A percentile compares a stretch with the other conserved stretches of the same genome.
These are phyloP conservation scores for Gryganskiella cystojenkinii DNA, from an alignment of 192 early-diverging fungal species.

Conservation along the genomic window DNA sequence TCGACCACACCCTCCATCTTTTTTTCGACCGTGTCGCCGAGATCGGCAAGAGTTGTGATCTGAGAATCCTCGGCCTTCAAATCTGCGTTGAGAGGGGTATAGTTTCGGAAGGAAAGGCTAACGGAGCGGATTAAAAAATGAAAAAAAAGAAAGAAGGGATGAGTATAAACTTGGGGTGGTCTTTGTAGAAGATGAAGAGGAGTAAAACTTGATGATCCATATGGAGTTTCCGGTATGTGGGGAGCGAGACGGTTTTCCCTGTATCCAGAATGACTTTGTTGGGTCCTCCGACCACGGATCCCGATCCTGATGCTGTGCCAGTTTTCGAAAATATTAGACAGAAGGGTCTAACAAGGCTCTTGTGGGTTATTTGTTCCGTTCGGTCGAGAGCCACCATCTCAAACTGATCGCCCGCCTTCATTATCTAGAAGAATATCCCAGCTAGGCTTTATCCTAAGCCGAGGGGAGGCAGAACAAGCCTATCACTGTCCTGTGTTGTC, in stretches of 20 bases:
- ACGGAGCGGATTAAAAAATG: background rate
- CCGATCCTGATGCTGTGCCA: too few relatives aligned
- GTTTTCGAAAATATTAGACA: too few relatives aligned
- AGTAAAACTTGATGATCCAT: background rate
- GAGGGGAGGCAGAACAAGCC: too few relatives aligned
- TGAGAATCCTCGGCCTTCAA: constrained; percentile 57
- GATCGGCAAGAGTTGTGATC: constrained; percentile 57
- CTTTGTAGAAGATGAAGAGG: too few relatives aligned
- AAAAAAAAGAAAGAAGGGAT: background rate
- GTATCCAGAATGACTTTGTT: background rate
- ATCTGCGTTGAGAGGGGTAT: constrained; percentile 59
- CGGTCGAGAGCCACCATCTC: too few relatives aligned
- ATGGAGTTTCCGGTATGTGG: too few relatives aligned
- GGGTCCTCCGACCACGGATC: constrained; percentile 22
- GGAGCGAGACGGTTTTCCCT: background rate
- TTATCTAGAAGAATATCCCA: too few relatives aligned
- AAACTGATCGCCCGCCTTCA: too few relatives aligned
- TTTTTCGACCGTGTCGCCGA: constrained; percentile 64
- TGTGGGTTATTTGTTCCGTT: too few relatives aligned
- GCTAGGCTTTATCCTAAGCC: too few relatives aligned
- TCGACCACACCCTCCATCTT: constrained; percentile 62
- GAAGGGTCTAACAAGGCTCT: background rate
- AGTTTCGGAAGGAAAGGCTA: constrained; percentile 64
- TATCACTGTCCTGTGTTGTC: background rate
- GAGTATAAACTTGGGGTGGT: background rate